A percentile compares a stretch with the other conserved stretches of the same genome.
Evolutionary conservation across 2,329 filamentous ascomycete genomes (phyloP).

Genomic region (Bipolaris cookei): DNA sequence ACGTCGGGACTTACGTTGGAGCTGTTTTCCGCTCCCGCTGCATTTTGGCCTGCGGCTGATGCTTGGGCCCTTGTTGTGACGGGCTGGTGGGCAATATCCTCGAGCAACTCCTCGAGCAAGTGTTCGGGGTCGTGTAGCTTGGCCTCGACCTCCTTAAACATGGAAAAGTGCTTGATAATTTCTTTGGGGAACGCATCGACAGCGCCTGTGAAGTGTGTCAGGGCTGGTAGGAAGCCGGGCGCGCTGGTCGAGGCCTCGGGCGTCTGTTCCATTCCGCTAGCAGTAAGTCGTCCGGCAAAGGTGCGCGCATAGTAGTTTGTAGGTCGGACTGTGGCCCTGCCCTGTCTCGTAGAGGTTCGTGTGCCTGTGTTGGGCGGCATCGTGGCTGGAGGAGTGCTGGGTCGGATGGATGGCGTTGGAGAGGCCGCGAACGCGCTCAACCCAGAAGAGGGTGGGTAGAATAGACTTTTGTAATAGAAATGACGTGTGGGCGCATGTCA

Average conservation of each 20-base stretch:
- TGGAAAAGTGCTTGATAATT: slow-evolving; percentile 91
- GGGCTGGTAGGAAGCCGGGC: slow-evolving; percentile 67
- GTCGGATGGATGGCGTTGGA: slow-evolving; percentile 23
- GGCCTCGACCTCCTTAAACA: slow-evolving; percentile 96
- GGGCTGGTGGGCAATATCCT: slow-evolving; percentile 61
- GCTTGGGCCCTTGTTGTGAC: slow-evolving; percentile 49
- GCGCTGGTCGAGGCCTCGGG: slow-evolving; percentile 46
- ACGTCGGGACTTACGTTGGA: slow-evolving; percentile 49
- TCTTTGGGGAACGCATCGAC: slow-evolving; percentile 93
- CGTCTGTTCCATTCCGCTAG: slow-evolving; percentile 48
- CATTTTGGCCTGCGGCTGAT: slow-evolving; percentile 33
- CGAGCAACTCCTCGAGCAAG: slow-evolving; percentile 76
- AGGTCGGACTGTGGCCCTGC: slow-evolving; percentile 55
- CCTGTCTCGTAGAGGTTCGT: slow-evolving; percentile 53
- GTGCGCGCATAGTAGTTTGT: slow-evolving; percentile 60
- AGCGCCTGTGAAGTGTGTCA: slow-evolving; percentile 84
- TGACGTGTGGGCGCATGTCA: slow-evolving; percentile 40
- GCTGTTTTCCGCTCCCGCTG: slow-evolving; percentile 48
- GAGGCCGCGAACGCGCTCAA: slow-evolving; percentile 31
- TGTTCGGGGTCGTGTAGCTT: slow-evolving; percentile 92
- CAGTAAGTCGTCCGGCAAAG: slow-evolving; percentile 49
- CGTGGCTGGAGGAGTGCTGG: slow-evolving; percentile 27
- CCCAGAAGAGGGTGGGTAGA: slow-evolving; percentile 20
- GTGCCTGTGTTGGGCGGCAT: slow-evolving; percentile 48
- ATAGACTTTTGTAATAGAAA: slow-evolving; percentile 24